phyloP scores from a whole-genome alignment of 495 filamentous ascomycete species.

The Podospora didyma region DNA sequence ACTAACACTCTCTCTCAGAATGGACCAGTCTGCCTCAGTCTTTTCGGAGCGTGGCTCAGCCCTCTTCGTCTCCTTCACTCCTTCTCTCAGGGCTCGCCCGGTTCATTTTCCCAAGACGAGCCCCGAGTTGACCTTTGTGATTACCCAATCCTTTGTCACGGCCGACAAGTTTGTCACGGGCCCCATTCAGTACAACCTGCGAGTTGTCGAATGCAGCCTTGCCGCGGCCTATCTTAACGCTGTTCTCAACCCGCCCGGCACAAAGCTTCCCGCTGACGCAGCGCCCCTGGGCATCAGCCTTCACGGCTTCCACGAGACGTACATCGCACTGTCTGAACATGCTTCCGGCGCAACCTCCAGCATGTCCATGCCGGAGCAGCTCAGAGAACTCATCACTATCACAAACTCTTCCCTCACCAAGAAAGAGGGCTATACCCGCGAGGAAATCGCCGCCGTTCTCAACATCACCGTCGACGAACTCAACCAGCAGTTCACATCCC shows the following conservation, averaged over 20 bases:
- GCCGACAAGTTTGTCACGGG: slow-evolving; percentile 93
- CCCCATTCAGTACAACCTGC: slow-evolving; percentile 91
- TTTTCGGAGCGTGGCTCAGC: slow-evolving; percentile 82
- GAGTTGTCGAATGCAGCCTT: slow-evolving; percentile 90
- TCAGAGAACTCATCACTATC: slow-evolving; percentile 63
- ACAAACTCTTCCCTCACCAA: slow-evolving; percentile 61
- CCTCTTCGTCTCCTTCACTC: slow-evolving; percentile 86
- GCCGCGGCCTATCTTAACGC: slow-evolving; percentile 66
- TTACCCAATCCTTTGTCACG: slow-evolving; percentile 89
- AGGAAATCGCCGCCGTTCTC: slow-evolving; percentile 76
- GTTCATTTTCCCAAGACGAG: slow-evolving; percentile 79
- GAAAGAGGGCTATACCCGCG: slow-evolving; percentile 79
- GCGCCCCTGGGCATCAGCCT: slow-evolving; percentile 81
- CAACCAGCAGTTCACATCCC: slow-evolving; percentile 67
- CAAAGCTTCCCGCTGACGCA: slow-evolving; percentile 67
- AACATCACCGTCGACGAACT: slow-evolving; percentile 66
- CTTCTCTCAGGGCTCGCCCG: slow-evolving; percentile 67
- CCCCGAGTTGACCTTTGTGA: slow-evolving; percentile 84
- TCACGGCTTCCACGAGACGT: slow-evolving; percentile 77
- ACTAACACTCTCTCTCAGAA: slow-evolving; percentile 41
- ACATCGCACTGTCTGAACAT: slow-evolving; percentile 61
- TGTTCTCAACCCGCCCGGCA: slow-evolving; percentile 52
- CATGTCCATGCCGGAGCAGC: slow-evolving; percentile 44
- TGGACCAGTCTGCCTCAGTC: slow-evolving; percentile 98
- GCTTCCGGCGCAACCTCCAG: slow-evolving; percentile 9